Evolutionary conservation across 2,329 filamentous ascomycete genomes (phyloP), one percentile per base, ranked within the genome.

Genomic region (Aspergillus pseudoterreus): DNA sequence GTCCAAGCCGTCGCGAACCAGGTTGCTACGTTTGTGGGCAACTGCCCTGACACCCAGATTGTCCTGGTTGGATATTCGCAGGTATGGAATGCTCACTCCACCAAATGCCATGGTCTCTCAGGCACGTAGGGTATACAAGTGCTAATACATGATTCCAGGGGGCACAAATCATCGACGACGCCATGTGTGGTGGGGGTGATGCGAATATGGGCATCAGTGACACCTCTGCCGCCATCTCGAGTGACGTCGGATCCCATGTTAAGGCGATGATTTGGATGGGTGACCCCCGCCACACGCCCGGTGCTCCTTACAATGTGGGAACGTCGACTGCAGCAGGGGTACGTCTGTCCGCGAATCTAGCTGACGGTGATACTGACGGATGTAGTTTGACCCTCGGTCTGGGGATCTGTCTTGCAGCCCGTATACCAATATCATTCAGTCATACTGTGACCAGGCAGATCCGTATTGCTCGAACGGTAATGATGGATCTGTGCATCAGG

Each of bases 201-300:
- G 63, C 68, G 4, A 77, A 76, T 46, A 61, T 70, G 39, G 77
- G 77, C 50, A 67, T 80, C 45, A 62, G 67, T 22, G 76, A 74
- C 45, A 76, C 78, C 6, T 73, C 75, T 0, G 65, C 70, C 11
- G 66, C 69, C 39, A 66, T 80, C 38, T 68, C 72, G 8, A 73
- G 75, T 4, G 71, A 71, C 6, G 80, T 81, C 3, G 67, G 83
- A 6, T 70, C 68, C 3, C 77, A 78, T 62, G 78, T 87, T 58
- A 84, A 84, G 67, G 84, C 81, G 0, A 82, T 78, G 12, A 84
- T 87, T 57, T 81, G 85, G 63, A 81, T 86, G 77, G 84, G 84
- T 6, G 78, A 84, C 60, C 85, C 85, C 4, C 75, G 82, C 51
- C 80, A 81, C 58, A 71, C 76, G 8, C 66, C 70, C 5, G 82